phyloP scores from a whole-genome alignment of 2,329 filamentous ascomycete genomes.

The Pseudogymnoascus sp. region DNA sequence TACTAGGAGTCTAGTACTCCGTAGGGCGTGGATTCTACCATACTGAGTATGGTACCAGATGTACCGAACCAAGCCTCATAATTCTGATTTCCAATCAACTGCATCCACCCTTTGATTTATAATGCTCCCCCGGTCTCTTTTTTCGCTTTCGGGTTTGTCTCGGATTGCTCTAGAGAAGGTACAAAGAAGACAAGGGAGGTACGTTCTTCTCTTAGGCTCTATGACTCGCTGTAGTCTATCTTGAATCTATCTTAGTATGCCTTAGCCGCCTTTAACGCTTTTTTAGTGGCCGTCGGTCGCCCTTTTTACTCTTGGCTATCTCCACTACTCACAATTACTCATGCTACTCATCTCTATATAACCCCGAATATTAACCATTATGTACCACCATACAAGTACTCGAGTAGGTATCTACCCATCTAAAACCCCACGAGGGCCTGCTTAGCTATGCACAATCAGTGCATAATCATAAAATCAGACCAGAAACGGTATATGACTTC shows the following conservation, averaged over 20 bases:
- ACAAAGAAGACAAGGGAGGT: not conserved
- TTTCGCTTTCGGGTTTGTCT: not conserved
- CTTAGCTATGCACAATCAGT: not conserved
- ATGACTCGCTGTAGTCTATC: not conserved
- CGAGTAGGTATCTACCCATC: not conserved
- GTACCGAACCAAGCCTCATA: not conserved
- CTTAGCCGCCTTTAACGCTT: not conserved
- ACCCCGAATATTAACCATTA: not conserved
- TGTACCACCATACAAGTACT: not conserved
- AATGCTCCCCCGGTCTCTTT: not conserved
- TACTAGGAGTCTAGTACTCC: not conserved
- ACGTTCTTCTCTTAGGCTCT: not conserved
- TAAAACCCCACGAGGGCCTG: not conserved
- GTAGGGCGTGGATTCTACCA: not conserved
- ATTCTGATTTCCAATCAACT: slow-evolving; percentile 1
- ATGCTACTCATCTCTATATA: not conserved
- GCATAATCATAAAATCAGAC: not conserved
- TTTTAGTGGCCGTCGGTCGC: not conserved
- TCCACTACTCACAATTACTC: slow-evolving; percentile 1
- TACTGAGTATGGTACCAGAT: not conserved
- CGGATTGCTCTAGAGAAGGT: not conserved
- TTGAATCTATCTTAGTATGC: not conserved
- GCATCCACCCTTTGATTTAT: slow-evolving; percentile 6
- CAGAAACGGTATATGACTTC: not conserved
- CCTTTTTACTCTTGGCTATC: not conserved